A percentile compares a stretch with the other conserved stretches of the same genome.
These are phyloP conservation scores for Aureobasidium sp. DNA, from an alignment of 2,329 filamentous ascomycete species.

Conservation along the genomic window DNA sequence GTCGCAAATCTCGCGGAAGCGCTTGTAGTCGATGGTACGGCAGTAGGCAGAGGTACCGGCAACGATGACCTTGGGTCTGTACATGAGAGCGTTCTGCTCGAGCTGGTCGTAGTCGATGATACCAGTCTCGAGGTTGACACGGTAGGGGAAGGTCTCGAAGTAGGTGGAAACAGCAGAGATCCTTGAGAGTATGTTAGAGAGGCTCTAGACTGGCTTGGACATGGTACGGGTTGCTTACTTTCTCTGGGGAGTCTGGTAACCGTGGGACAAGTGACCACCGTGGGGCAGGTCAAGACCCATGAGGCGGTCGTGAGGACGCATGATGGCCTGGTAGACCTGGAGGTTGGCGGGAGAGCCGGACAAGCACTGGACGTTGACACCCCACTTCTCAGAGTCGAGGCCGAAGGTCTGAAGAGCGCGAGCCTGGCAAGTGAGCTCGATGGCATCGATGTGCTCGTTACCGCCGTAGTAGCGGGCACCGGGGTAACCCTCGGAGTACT, in stretches of 20 bases:
- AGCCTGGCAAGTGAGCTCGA: conserved; percentile 90
- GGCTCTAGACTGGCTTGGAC: background rate
- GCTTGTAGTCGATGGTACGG: conserved; percentile 87
- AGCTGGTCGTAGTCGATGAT: conserved; percentile 92
- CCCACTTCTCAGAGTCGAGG: conserved; percentile 82
- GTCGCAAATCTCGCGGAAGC: conserved; percentile 83
- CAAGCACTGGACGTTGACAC: conserved; percentile 88
- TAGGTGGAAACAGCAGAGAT: conserved; percentile 99
- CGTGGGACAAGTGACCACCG: conserved; percentile 90
- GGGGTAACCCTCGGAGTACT: conserved; percentile 98
- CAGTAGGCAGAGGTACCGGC: conserved; percentile 95
- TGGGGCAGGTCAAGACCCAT: conserved; percentile 96
- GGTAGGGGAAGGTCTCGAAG: conserved; percentile 96
- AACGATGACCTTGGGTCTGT: conserved; percentile 91
- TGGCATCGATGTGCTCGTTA: conserved; percentile 97
- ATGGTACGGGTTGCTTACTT: conserved; percentile 40
- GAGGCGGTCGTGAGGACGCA: conserved; percentile 88
- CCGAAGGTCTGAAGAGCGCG: conserved; percentile 89
- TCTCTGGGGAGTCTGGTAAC: conserved; percentile 90
- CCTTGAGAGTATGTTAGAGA: conserved; percentile 19
- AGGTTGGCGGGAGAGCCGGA: conserved; percentile 83
- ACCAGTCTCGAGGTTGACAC: conserved; percentile 80
- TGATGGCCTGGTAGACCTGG: conserved; percentile 95
- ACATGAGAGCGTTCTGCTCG: conserved; percentile 77
- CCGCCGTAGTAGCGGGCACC: conserved; percentile 98